phyloP scores from a whole-genome alignment of 192 early-diverging fungal species.

The Coemansia sp. region DNA sequence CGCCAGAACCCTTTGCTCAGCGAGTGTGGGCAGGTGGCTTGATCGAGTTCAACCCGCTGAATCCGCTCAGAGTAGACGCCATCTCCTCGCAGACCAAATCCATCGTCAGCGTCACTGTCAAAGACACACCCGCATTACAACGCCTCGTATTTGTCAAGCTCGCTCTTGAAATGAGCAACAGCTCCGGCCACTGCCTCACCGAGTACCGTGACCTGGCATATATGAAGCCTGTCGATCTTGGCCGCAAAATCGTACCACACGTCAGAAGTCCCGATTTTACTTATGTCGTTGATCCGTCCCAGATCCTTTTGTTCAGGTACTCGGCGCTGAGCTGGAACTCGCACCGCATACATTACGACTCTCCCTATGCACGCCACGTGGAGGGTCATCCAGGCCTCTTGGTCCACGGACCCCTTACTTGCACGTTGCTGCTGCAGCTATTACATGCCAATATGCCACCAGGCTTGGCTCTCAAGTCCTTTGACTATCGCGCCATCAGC shows the following conservation, averaged over 20 bases:
- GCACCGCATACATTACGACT: slow-evolving; percentile 89
- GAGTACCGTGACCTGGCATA: slow-evolving; percentile 77
- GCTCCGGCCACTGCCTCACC: slow-evolving; percentile 59
- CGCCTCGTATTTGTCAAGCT: slow-evolving; percentile 68
- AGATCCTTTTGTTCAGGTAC: slow-evolving; percentile 81
- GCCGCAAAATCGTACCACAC: slow-evolving; percentile 42
- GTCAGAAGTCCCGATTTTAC: slow-evolving; percentile 64
- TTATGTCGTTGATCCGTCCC: slow-evolving; percentile 59
- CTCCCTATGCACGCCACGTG: slow-evolving; percentile 63
- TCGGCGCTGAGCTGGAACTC: slow-evolving; percentile 90
- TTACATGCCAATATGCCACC: slow-evolving; percentile 56
- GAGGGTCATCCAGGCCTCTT: slow-evolving; percentile 74
- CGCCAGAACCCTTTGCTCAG: slow-evolving; percentile 72
- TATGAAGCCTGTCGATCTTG: slow-evolving; percentile 34
- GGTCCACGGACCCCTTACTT: slow-evolving; percentile 80
- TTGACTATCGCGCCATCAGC: slow-evolving; percentile 69
- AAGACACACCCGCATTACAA: slow-evolving; percentile 55
- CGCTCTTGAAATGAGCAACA: slow-evolving; percentile 65
- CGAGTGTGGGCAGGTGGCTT: slow-evolving; percentile 91
- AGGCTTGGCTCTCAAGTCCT: slow-evolving; percentile 57
- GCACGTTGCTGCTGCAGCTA: slow-evolving; percentile 72
- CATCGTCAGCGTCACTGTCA: slow-evolving; percentile 59
- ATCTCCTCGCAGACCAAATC: slow-evolving; percentile 61
- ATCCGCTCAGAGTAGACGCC: slow-evolving; percentile 68
- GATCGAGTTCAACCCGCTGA: slow-evolving; percentile 60